Percentiles rank a stretch among this genome's conserved stretches.
Conservation (phyloP, 495 filamentous ascomycete species). For the Talaromyces proteolyticus region DNA sequence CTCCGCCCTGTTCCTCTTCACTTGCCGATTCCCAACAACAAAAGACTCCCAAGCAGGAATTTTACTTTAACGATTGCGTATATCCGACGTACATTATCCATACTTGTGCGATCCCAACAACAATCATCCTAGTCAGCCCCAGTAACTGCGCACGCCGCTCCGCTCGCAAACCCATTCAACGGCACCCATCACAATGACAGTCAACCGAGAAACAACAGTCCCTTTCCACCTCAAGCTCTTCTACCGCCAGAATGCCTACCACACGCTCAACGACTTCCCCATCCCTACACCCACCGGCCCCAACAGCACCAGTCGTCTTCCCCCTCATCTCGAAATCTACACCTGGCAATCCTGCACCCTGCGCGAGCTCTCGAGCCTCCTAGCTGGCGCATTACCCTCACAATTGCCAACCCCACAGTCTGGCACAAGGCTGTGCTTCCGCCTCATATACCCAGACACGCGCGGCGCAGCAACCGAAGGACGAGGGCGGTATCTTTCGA, state of each 20-base stretch:
- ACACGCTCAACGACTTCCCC: constrained; percentile 44
- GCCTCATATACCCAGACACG: constrained; percentile 81
- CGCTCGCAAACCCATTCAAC: neutral
- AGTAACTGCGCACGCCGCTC: neutral
- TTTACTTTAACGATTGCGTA: no score
- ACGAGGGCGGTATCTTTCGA: constrained; percentile 58
- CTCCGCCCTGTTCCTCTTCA: no score
- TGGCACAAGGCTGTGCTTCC: constrained; percentile 79
- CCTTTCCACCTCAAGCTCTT: constrained; percentile 92
- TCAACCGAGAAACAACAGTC: constrained; percentile 69
- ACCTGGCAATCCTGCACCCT: constrained; percentile 85
- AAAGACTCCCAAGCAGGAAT: no score
- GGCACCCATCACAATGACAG: constrained; percentile 8
- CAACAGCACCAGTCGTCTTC: constrained; percentile 43
- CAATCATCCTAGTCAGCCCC: no score
- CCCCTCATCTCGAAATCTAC: constrained; percentile 74
- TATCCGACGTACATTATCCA: no score
- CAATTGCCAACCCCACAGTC: constrained; percentile 70
- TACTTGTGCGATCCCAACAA: no score
- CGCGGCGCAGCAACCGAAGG: constrained; percentile 43
- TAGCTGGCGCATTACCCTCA: constrained; percentile 56
- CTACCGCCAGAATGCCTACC: constrained; percentile 68
- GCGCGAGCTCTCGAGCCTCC: constrained; percentile 72
- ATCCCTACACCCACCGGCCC: constrained; percentile 15
- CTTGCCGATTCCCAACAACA: no score